phyloP scores from a whole-genome alignment of 805 yeast species.

The Ogataea parapolymorpha region DNA sequence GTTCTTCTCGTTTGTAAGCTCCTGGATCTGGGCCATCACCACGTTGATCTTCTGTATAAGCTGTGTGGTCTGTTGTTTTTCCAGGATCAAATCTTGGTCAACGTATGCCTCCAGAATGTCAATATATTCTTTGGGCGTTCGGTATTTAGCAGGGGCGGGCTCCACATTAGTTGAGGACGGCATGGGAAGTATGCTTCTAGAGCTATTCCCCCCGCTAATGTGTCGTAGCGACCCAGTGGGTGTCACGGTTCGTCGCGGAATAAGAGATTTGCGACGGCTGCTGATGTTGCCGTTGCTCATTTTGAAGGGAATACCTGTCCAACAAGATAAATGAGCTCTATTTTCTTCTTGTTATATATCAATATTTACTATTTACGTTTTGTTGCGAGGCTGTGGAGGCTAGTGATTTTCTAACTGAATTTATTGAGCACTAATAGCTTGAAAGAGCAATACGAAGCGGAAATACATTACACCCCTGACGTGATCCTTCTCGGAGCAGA shows the following conservation, averaged over 20 bases:
- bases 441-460: constrained; percentile 2
- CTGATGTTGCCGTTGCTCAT: neutral
- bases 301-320: neutral
- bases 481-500: constrained; percentile 29
- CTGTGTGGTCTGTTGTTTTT: constrained; percentile 22
- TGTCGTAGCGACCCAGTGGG: neutral
- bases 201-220: constrained; percentile 1
- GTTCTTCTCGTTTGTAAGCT: constrained; percentile 19
- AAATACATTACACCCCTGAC: constrained; percentile 17
- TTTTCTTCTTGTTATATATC: constrained; percentile 2
- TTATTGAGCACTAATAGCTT: constrained; percentile 7
- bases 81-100: constrained; percentile 23
- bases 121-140: constrained; percentile 20
- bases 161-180: constrained; percentile 2
- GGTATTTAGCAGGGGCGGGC: neutral
- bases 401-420: neutral
- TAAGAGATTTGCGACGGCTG: constrained; percentile 7
- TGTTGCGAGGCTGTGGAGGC: constrained; percentile 1
- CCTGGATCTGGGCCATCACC: constrained; percentile 18
- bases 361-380: constrained; percentile 8
- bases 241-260: constrained; percentile 12
- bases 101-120: constrained; percentile 23
- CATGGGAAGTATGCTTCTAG: constrained; percentile 13
- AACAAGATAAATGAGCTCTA: neutral
- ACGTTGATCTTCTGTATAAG: constrained; percentile 13